phyloP scores from a whole-genome alignment of 2,329 filamentous ascomycete species.

The Penicillium sp. region DNA sequence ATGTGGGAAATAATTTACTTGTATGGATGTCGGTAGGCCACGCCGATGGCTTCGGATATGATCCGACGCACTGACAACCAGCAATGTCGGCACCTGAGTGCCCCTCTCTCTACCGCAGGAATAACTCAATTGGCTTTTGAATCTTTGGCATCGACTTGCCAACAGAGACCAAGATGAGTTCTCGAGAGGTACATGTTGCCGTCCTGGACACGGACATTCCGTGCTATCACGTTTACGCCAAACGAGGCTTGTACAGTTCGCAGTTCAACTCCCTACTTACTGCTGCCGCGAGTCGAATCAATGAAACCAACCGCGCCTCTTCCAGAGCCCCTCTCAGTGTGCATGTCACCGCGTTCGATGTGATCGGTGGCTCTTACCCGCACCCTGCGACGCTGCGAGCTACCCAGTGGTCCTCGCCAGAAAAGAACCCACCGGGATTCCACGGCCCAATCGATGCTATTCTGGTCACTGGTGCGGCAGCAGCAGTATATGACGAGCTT shows the following conservation, averaged over 20 bases:
- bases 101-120: not conserved
- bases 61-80: conserved; percentile 1
- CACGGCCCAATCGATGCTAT: conserved; percentile 24
- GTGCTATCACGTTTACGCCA: conserved; percentile 28
- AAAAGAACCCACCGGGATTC: not conserved
- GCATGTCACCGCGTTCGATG: conserved; percentile 32
- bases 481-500: conserved; percentile 19
- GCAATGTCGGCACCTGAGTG: not conserved
- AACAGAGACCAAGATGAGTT: not conserved
- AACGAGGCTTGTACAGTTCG: conserved; percentile 34
- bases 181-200: conserved; percentile 30
- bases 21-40: not conserved
- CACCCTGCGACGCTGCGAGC: conserved; percentile 22
- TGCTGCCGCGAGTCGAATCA: conserved; percentile 28
- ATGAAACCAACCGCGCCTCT: conserved; percentile 1
- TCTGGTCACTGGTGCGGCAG: conserved; percentile 27
- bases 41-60: conserved; percentile 8
- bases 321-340: conserved; percentile 12
- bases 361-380: conserved; percentile 26
- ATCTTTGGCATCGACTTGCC: not conserved
- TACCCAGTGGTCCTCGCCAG: not conserved
- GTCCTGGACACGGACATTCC: conserved; percentile 37
- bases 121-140: not conserved
- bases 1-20: not conserved
- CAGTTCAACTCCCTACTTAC: conserved; percentile 33